Conservation (phyloP, 2,329 filamentous ascomycete species). For the Arthrobotrys pseudoclavata region DNA sequence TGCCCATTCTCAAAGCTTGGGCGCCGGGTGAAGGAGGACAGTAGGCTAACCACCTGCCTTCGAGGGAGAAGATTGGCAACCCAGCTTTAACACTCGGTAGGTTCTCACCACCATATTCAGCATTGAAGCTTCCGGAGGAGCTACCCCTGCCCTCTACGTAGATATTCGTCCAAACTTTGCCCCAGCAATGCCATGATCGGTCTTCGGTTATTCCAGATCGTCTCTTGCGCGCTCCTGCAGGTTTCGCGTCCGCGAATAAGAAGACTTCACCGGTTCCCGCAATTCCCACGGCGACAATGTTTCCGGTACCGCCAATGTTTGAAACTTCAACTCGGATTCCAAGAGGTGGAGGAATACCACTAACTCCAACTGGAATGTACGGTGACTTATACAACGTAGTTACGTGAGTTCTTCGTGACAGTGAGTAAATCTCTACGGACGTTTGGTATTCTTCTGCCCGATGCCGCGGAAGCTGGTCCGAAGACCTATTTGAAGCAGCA, state of each 20-base stretch:
- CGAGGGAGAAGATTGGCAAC: constrained; percentile 77
- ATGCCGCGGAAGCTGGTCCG: constrained; percentile 57
- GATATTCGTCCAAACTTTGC: constrained; percentile 91
- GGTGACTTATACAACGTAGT: constrained; percentile 63
- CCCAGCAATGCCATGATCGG: constrained; percentile 75
- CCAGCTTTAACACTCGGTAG: constrained; percentile 67
- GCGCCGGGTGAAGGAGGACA: constrained; percentile 72
- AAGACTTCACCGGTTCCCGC: constrained; percentile 63
- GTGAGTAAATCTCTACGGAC: constrained; percentile 63
- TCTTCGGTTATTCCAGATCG: constrained; percentile 59
- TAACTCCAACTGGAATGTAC: constrained; percentile 61
- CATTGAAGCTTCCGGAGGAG: constrained; percentile 64
- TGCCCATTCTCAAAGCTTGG: constrained; percentile 72
- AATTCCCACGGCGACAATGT: constrained; percentile 62
- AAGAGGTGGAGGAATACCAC: constrained; percentile 60
- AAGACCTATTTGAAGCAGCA: constrained; percentile 62
- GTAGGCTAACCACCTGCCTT: constrained; percentile 81
- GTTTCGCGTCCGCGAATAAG: constrained; percentile 60
- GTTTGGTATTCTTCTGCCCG: constrained; percentile 63
- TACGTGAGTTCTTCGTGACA: constrained; percentile 61
- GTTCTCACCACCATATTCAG: constrained; percentile 63
- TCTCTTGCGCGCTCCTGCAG: constrained; percentile 32
- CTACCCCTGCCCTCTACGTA: constrained; percentile 73
- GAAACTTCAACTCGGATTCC: constrained; percentile 63
- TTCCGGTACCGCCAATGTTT: constrained; percentile 57